Evolutionary conservation across 129 eudicot genomes (phyloP), one percentile per base, ranked within the genome.

Genomic region (Lonicera japonica): DNA sequence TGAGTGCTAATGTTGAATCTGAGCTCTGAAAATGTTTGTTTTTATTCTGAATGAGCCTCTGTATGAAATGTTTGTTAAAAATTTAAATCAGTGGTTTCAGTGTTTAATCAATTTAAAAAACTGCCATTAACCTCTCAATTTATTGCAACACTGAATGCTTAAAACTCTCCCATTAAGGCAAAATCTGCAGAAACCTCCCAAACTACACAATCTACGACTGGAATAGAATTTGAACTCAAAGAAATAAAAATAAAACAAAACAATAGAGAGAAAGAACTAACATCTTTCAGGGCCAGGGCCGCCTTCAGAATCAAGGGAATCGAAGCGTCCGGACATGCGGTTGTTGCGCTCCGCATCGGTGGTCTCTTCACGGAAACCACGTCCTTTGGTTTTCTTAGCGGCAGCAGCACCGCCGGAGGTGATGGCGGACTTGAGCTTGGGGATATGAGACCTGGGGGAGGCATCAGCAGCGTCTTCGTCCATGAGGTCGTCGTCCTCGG

Each of bases 271-370:
- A 40, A 29, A 13, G n/a, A 6, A 41, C 94, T 75, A 10, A 91
- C 98, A 91, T 76, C 96, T 77, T 77, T 84, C 95, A 17, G 96
- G 88, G 52, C 98, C 98, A 3, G 98, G 98, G 14, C 95, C 98
- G 55, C 84, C 84, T 13, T 82, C 95, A 15, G 95, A 87, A 52
- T 80, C 86, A 21, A 91, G 96, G 0, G 96, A 82, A 43, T 91
- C 98, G 47, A 87, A 87, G 14, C 90, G 82, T 5, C 80, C 95
- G 17, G 95, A 78, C 84, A 91, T 72, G 51, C 96, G 90, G 19
- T 69, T 72, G 47, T 68, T 83, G 6, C 94, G 89, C 0, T 84
- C 95, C 8, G 86, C 82, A n/a, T n/a, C n/a, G 54, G 70, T 86
- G 16, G 86, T 75, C 52, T 87, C 98, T 46, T 88, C 82, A 1